These are phyloP conservation scores for Rhypophila decipiens DNA, from an alignment of 495 filamentous ascomycete species.

Conservation along the genomic window DNA sequence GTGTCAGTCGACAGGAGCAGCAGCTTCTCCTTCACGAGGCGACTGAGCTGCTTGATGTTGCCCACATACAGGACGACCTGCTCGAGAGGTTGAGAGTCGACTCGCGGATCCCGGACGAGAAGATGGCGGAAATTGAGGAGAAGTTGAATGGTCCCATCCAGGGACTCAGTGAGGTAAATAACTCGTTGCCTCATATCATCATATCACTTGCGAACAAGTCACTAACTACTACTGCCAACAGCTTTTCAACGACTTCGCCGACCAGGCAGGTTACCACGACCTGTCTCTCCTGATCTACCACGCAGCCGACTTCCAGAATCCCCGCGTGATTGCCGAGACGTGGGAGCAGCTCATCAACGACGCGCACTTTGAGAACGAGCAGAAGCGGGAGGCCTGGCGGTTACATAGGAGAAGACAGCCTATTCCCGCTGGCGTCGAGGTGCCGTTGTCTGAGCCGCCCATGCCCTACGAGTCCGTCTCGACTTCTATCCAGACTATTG, in stretches of 20 bases:
- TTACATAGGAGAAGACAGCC: conserved; percentile 10
- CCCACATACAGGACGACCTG: conserved; percentile 90
- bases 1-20: conserved; percentile 64
- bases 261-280: conserved; percentile 84
- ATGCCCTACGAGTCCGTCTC: conserved; percentile 75
- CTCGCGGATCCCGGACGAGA: conserved; percentile 53
- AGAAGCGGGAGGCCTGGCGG: conserved; percentile 35
- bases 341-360: conserved; percentile 77
- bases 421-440: conserved; percentile 6
- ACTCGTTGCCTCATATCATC: background rate
- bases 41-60: conserved; percentile 81
- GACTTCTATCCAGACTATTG: conserved; percentile 67
- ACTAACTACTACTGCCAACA: conserved; percentile 32
- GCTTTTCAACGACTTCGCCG: conserved; percentile 87
- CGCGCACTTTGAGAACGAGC: conserved; percentile 56
- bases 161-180: conserved; percentile 64
- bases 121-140: conserved; percentile 52
- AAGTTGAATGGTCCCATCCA: conserved; percentile 70
- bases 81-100: conserved; percentile 74
- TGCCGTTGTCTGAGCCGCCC: conserved; percentile 23
- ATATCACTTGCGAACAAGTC: background rate
- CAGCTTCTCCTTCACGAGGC: conserved; percentile 76
- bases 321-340: conserved; percentile 69
- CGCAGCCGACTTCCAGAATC: conserved; percentile 78
- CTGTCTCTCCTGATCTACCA: conserved; percentile 88